Base-by-base conservation (phyloP, 352 stramenopile genomes). In the Plasmopara viticola region DNA sequence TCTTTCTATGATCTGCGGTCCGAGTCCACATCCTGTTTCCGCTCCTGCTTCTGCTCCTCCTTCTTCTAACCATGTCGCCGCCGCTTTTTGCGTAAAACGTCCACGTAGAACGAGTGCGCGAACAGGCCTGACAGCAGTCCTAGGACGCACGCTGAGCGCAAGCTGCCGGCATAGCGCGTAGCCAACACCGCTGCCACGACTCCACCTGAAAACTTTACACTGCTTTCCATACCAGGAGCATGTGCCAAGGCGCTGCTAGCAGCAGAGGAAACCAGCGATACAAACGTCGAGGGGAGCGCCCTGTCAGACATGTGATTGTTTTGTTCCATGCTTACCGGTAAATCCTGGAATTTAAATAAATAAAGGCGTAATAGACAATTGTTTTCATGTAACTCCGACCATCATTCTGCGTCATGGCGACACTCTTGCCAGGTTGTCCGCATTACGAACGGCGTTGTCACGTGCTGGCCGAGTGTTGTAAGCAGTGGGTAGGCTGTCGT, bases 401-500 rank as follows among this genome's bases (percentile, higher is more conserved):
- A 35, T 35, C 31, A 35, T 35, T 35, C 31, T 35, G 6, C 31
- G 10, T 35, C 37, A 41, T 41, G 37, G 37, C 37, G 14, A 41
- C 37, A 41, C 13, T 18, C 7, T 18, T 6, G 2, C 1, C 37
- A 18, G 13, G 25, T 10, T 90, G 79, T 45, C 62, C 56, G 12
- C 79, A 90, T 72, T 90, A 90, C 65, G 42, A 50, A 8, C 71
- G 79, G 3, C 72, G 72, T 33, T 87, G 79, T 56, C 62, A 85
- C 42, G 79, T 92, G 47, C 58, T 77, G 48, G 81, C 81, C 33
- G 68, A 84, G 56, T 92, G 81, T 65, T 92, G 81, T 55, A 61
- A 74, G 17, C 44, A 77, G 44, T 92, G 81, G 81, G 74, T 92
- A 49, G 66, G 63, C 29, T 92, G 81, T 44, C 68, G 81, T 6